These are phyloP conservation scores for Geotrichum cucujoidarum DNA, from an alignment of 1,139 yeast genomes.

Conservation along the genomic window DNA sequence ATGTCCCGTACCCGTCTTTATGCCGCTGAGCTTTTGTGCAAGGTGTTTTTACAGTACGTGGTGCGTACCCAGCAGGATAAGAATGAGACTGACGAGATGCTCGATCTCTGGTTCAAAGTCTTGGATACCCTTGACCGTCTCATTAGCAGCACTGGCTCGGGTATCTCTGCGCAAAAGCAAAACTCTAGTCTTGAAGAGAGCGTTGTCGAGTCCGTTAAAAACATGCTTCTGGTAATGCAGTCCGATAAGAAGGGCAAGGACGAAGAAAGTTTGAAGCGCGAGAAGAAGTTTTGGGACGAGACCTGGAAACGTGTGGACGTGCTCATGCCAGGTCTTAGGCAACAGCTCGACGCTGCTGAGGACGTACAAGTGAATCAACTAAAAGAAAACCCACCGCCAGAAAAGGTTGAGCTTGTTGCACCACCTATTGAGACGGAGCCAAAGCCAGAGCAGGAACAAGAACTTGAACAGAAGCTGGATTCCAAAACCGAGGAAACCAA, in stretches of 20 bases:
- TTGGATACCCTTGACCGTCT: conserved; percentile 48
- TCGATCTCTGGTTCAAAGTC: conserved; percentile 43
- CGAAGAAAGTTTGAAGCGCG: conserved; percentile 29
- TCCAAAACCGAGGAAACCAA: too few species aligned
- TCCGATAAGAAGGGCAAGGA: conserved; percentile 41
- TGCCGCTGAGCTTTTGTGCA: conserved; percentile 62
- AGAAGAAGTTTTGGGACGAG: conserved; percentile 37
- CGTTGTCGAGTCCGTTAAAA: conserved; percentile 59
- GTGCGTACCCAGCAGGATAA: conserved; percentile 37
- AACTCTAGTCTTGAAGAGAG: conserved; percentile 44
- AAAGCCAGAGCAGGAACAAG: too few species aligned
- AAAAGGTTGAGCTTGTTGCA: too few species aligned
- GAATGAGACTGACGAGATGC: conserved; percentile 34
- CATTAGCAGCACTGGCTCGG: conserved; percentile 32
- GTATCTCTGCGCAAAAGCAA: conserved; percentile 16
- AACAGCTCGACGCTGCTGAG: conserved; percentile 25
- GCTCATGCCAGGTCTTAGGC: conserved; percentile 45
- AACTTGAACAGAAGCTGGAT: too few species aligned
- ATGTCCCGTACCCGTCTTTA: conserved; percentile 63
- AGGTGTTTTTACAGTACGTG: conserved; percentile 61
- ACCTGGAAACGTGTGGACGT: conserved; percentile 45
- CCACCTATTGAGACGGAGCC: too few species aligned
- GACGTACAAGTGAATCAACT: neutral
- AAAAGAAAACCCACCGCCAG: too few species aligned
- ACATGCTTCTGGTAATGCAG: conserved; percentile 45